Evolutionary conservation across 495 filamentous ascomycete genomes (phyloP).

Genomic region (Parmelia sp.): DNA sequence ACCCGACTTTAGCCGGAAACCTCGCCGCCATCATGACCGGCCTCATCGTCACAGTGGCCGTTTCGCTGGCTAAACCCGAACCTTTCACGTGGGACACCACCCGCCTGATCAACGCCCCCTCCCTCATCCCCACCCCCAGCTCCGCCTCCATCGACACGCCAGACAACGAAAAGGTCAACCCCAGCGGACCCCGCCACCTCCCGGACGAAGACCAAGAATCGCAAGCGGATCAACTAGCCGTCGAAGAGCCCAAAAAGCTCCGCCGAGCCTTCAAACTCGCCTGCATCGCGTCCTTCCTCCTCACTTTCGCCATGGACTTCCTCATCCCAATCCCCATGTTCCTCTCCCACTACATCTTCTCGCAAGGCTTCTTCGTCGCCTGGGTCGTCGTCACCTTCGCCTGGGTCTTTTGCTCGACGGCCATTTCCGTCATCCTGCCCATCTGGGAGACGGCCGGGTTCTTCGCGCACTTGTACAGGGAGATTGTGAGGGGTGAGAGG

Average conservation of each 20-base stretch:
- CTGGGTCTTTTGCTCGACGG: constrained; percentile 58
- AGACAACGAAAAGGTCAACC: background rate
- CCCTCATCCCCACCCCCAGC: constrained; percentile 9
- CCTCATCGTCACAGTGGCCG: constrained; percentile 26
- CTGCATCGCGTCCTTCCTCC: constrained; percentile 53
- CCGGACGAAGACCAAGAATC: constrained; percentile 25
- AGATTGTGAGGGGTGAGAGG: constrained; percentile 20
- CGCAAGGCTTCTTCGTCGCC: constrained; percentile 64
- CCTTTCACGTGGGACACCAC: constrained; percentile 33
- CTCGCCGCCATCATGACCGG: constrained; percentile 31
- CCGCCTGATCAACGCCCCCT: constrained; percentile 27
- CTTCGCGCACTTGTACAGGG: constrained; percentile 18
- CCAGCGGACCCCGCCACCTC: constrained; percentile 11
- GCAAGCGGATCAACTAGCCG: constrained; percentile 26
- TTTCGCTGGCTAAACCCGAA: constrained; percentile 30
- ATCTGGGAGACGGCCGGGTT: constrained; percentile 31
- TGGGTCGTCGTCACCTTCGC: constrained; percentile 65
- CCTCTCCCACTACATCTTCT: constrained; percentile 63
- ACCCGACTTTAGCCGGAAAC: constrained; percentile 34
- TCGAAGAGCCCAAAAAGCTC: constrained; percentile 54
- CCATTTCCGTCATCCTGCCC: constrained; percentile 25
- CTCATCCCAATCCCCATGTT: constrained; percentile 77
- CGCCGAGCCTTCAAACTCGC: constrained; percentile 57
- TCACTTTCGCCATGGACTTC: constrained; percentile 59
- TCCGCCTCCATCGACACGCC: constrained; percentile 17